Base-by-base conservation (phyloP, 306 rosid genomes). In the Benincasa hispida region DNA sequence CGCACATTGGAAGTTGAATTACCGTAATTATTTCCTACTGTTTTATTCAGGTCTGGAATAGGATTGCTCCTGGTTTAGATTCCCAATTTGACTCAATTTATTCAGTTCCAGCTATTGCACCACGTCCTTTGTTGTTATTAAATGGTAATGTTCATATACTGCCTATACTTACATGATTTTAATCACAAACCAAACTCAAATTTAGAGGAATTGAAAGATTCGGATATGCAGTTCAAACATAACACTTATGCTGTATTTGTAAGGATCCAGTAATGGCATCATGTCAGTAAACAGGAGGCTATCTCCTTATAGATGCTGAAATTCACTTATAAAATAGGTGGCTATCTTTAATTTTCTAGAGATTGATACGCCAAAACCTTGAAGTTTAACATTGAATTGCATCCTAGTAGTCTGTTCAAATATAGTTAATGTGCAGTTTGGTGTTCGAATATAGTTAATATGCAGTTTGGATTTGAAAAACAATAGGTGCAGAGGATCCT, bases 41-140 rank as follows among this genome's bases (percentile, higher is more conserved):
- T 67, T 70, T 80, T 79, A 79, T 65, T 63, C 88, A 94, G 99
- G 99, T 94, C 48, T 92, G 96, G 99, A 93, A 92, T 69, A 82
- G 86, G 85, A 92, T 94, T 78, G 96, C 95, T 83, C 99, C 99
- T 39, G 97, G 97, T 81, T 80, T 94, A 53, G 92, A 87, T 78
- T 83, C 94, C 72, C 79, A 87, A 77, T 94, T 91, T 76, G 97
- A 88, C 80, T 80, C 96, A 25, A 90, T 91, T 39, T 79, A 79
- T 88, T 61, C 99, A 35, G 69, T 94, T 83, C 89, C 90, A 50
- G 81, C 84, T 51, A 87, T 89, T 67, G 91, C 97, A 59, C 92
- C 92, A n/a, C 96, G 90, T 41, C 97, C 96, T 75, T 83, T 88
- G 78, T 87, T 94, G 85, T 87, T 94, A 67, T 30, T 94, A 59